Base-by-base conservation (phyloP, 2,329 filamentous ascomycete species). In the Xylaria sp. region DNA sequence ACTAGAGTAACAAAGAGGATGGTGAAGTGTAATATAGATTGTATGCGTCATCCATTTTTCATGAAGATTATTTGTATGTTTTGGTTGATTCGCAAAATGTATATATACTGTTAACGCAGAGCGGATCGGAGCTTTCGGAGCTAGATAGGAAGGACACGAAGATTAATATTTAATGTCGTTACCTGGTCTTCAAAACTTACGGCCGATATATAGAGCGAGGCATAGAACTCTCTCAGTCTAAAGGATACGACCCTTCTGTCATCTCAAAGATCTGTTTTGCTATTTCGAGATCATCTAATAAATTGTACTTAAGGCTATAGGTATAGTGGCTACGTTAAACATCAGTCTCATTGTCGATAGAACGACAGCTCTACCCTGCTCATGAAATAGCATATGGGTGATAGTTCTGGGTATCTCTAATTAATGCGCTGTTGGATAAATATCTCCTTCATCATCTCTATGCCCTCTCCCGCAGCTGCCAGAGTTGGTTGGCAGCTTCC, bases 401-500 rank as follows among this genome's bases (percentile, higher is more conserved):
- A 47, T 20, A 62, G 60, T 57, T 17, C 33, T 17, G 57, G 61
- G 58, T 61, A 63, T 66, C 61, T 63, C 13, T 29, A 54, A 59
- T 42, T 6, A 62, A 60, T 51, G 33, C 59, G 56, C 33, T 36
- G 15, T 39, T 53, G 25, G 36, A 62, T 63, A n/a, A 27, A 65
- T 47, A 20, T 55, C 38, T 38, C 22, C 15, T 15, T 22, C 22
- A 33, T 31, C 6, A 53, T 29, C 33, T 63, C 15, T 60, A 68
- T 56, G 11, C 27, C 9, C 33, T 13, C 22, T 65, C 66, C 25
- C 61, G n/a, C 60, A 72, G 33, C 44, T 65, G 65, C 47, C 62
- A 68, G 17, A 71, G 62, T 42, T 71, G 71, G 4, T 15, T 73
- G 65, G 74, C 74, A 11, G 73, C 67, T 57, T 77, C 76, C 58